Evolutionary conservation across 2,329 filamentous ascomycete species (phyloP).

Genomic region (Fusarium sp.): DNA sequence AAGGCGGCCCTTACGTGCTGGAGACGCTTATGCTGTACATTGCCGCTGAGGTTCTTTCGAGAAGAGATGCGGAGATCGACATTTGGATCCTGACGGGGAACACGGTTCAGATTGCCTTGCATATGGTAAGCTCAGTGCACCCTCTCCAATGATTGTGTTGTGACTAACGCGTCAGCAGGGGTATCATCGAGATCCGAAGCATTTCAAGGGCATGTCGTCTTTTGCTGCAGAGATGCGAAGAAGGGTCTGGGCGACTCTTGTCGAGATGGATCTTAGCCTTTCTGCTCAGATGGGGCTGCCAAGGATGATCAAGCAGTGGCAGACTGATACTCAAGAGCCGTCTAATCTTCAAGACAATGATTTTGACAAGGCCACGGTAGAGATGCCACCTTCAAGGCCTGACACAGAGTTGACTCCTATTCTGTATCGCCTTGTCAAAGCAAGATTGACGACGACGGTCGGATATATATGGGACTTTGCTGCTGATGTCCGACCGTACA

Average conservation of each 20-base stretch:
- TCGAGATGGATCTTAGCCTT: conserved; percentile 52
- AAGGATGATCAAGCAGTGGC: conserved; percentile 50
- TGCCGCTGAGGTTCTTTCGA: conserved; percentile 42
- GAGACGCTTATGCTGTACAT: conserved; percentile 50
- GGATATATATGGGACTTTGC: conserved; percentile 17
- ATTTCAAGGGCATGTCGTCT: conserved; percentile 50
- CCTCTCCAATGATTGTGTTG: too few relatives aligned
- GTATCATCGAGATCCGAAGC: conserved; percentile 54
- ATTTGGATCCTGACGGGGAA: conserved; percentile 48
- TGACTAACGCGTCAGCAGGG: conserved; percentile 36
- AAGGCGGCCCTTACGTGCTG: conserved; percentile 52
- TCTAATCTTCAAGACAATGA: conserved; percentile 55
- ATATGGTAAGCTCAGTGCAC: conserved; percentile 25
- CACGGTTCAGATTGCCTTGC: conserved; percentile 47
- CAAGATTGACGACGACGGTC: background rate
- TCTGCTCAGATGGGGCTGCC: conserved; percentile 57
- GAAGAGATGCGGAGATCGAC: conserved; percentile 44
- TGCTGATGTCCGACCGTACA: background rate
- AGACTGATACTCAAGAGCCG: conserved; percentile 53
- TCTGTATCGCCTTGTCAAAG: conserved; percentile 9
- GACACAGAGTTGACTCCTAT: background rate
- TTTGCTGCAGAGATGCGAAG: conserved; percentile 57
- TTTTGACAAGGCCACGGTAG: conserved; percentile 42
- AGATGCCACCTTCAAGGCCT: background rate
- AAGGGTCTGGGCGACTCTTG: conserved; percentile 52